Conservation (phyloP, 768 basidiomycete genomes). For the Lactarius pseudohatsudake region DNA sequence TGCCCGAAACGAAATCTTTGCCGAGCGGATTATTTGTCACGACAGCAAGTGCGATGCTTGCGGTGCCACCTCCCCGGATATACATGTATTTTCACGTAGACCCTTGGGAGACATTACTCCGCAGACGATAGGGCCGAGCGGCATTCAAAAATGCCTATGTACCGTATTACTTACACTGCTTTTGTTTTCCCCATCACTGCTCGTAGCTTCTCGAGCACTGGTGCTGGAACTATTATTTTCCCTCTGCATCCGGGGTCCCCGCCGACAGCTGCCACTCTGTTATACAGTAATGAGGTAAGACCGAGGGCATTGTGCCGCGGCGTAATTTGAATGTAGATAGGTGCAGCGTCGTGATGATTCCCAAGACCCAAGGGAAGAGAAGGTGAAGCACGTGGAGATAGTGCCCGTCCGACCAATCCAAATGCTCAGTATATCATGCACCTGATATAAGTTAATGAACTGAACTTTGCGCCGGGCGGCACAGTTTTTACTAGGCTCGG, state of each 20-base stretch:
- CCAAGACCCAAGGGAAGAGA: not conserved
- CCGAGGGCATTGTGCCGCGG: not conserved
- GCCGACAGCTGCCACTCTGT: not conserved
- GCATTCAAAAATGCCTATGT: constrained; percentile 8
- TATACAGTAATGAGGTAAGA: not conserved
- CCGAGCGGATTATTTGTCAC: constrained; percentile 9
- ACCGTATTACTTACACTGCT: constrained; percentile 22
- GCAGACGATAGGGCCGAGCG: constrained; percentile 19
- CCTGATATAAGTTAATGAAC: not conserved
- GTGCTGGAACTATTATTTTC: not conserved
- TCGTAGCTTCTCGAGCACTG: constrained; percentile 3
- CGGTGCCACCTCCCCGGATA: constrained; percentile 7
- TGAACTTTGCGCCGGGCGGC: not conserved
- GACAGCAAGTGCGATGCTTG: constrained; percentile 1
- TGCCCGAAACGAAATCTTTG: not conserved
- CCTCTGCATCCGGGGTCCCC: not conserved
- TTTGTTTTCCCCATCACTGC: constrained; percentile 13
- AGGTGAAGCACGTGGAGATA: not conserved
- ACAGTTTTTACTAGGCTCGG: not conserved
- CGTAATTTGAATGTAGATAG: not conserved
- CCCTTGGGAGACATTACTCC: constrained; percentile 7
- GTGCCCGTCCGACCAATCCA: not conserved
- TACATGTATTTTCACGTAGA: constrained; percentile 1
- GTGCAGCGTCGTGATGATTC: not conserved
- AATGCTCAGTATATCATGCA: not conserved